Conservation (phyloP, 768 basidiomycete genomes). For the Flagelloscypha sp. region DNA sequence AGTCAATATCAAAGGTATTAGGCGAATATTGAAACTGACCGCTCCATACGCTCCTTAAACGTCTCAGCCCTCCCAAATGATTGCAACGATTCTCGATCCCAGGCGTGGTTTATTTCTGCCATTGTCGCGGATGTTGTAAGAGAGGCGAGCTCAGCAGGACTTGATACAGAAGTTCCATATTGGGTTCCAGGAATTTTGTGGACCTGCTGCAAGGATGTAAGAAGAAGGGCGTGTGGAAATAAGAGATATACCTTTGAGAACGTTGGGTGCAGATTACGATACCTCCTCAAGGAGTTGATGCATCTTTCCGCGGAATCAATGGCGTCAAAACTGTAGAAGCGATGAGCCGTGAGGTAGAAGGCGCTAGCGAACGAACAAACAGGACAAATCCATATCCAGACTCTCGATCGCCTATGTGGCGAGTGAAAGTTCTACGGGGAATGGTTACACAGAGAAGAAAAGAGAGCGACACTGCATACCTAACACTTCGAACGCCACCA, state of each 20-base stretch:
- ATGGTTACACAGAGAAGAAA: no score
- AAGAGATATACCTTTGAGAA: conserved; percentile 62
- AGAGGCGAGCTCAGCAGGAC: no score
- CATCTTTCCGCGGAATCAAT: conserved; percentile 67
- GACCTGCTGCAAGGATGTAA: conserved; percentile 35
- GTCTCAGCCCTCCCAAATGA: no score
- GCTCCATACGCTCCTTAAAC: conserved; percentile 79
- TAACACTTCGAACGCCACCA: conserved; percentile 66
- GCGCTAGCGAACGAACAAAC: conserved; percentile 9
- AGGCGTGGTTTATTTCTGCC: no score
- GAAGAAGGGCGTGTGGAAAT: conserved; percentile 7
- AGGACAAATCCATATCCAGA: conserved; percentile 31
- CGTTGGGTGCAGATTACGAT: conserved; percentile 75
- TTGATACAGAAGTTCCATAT: conserved; percentile 29
- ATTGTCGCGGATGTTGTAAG: no score
- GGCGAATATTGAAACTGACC: no score
- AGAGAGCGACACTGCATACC: no score
- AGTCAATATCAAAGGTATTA: no score
- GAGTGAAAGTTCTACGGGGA: conserved; percentile 83
- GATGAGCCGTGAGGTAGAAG: conserved; percentile 1
- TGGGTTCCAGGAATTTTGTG: conserved; percentile 77
- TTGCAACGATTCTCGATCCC: no score
- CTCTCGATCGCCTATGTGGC: conserved; percentile 68
- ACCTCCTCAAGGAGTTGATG: conserved; percentile 59
- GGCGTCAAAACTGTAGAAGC: conserved; percentile 46